A percentile compares a stretch with the other conserved stretches of the same genome.
phyloP scores from a whole-genome alignment of 805 yeast species.

The Candida tallmaniae region DNA sequence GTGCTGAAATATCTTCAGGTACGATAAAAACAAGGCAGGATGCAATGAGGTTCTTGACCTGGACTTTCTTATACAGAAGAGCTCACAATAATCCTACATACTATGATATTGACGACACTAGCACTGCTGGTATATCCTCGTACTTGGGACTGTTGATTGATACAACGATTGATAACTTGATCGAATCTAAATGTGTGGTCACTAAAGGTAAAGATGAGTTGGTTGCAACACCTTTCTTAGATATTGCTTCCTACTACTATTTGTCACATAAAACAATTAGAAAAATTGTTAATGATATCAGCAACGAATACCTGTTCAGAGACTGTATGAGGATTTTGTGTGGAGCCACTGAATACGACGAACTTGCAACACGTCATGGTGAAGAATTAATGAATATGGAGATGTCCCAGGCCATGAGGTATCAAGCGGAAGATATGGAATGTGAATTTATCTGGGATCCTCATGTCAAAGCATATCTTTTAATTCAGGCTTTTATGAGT shows the following conservation, averaged over 20 bases:
- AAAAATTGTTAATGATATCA: conserved; percentile 52
- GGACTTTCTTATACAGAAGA: conserved; percentile 72
- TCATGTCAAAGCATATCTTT: conserved; percentile 70
- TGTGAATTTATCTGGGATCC: conserved; percentile 78
- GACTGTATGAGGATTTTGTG: conserved; percentile 58
- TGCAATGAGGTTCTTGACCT: conserved; percentile 69
- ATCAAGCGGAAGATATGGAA: conserved; percentile 51
- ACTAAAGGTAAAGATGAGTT: conserved; percentile 43
- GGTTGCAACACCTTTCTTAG: conserved; percentile 75
- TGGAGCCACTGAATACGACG: conserved; percentile 77
- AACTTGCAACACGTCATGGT: conserved; percentile 86
- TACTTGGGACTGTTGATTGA: conserved; percentile 67
- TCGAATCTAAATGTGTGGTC: conserved; percentile 67
- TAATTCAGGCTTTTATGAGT: conserved; percentile 69
- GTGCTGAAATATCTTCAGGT: conserved; percentile 75
- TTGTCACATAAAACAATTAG: conserved; percentile 87
- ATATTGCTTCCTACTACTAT: conserved; percentile 87
- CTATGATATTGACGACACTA: conserved; percentile 63
- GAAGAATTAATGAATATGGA: conserved; percentile 85
- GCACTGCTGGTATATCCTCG: conserved; percentile 51
- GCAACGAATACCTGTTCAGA: conserved; percentile 46
- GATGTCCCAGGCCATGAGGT: conserved; percentile 70
- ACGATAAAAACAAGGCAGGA: conserved; percentile 60
- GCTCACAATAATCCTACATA: conserved; percentile 76
- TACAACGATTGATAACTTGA: conserved; percentile 57